These are phyloP conservation scores for Suillus brevipes DNA, from an alignment of 768 basidiomycete genomes.

Conservation along the genomic window DNA sequence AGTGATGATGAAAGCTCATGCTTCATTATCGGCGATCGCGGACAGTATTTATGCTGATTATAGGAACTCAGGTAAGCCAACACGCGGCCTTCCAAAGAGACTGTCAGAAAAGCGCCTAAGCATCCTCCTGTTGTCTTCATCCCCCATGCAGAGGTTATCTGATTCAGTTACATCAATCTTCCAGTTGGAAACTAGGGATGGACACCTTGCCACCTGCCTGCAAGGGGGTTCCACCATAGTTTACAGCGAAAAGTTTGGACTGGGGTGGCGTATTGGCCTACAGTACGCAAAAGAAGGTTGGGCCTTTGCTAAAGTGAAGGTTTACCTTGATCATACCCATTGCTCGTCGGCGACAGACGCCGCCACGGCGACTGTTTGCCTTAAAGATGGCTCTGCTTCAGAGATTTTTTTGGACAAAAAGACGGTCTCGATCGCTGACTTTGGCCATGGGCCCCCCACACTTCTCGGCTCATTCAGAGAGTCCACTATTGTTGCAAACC, in stretches of 20 bases:
- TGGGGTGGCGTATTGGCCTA: conserved; percentile 31
- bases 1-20: too few relatives aligned
- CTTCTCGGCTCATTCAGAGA: conserved; percentile 26
- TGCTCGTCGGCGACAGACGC: conserved; percentile 21
- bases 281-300: conserved; percentile 8
- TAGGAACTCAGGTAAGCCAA: too few relatives aligned
- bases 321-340: conserved; percentile 16
- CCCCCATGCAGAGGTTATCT: conserved; percentile 24
- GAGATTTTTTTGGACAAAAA: conserved; percentile 14
- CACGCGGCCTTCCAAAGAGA: background rate
- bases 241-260: conserved; percentile 29
- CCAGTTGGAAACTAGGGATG: conserved; percentile 24
- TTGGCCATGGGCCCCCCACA: conserved; percentile 27
- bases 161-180: conserved; percentile 27
- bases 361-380: conserved; percentile 16
- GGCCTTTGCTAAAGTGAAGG: background rate
- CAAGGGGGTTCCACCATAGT: conserved; percentile 8
- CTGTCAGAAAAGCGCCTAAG: background rate
- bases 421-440: conserved; percentile 21
- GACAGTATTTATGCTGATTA: too few relatives aligned
- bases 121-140: background rate
- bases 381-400: conserved; percentile 11
- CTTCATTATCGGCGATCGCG: too few relatives aligned
- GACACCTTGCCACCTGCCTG: conserved; percentile 18
- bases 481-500: conserved; percentile 12